Base-by-base conservation (phyloP, 129 eudicot species). In the Centrapalus pauciflorus region DNA sequence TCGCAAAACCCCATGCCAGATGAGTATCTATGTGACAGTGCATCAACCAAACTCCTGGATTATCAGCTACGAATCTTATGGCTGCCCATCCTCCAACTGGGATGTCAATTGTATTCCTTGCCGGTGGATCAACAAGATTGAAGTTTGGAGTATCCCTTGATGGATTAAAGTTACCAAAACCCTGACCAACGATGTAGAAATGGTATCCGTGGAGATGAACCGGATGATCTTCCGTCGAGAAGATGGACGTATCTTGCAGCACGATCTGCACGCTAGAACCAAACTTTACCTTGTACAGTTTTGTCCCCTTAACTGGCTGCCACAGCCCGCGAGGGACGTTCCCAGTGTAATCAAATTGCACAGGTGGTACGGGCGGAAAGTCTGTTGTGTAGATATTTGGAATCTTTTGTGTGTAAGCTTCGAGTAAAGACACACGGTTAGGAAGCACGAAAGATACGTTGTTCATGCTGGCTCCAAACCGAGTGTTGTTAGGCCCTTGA, bases 381-480 rank as follows among this genome's bases (percentile, higher is more conserved):
- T 86, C 91, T 0, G 83, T 19, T 2, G 91, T 86, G 71, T 51
- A 90, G 48, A 90, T 57, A 17, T 92, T 92, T 4, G 83, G 95
- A 4, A 82, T 72, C 21, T 66, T 77, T 33, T 80, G 82, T 28
- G 89, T 80, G 55, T 86, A 81, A 26, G 97, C 97, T 67, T 90
- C 84, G 3, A 90, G 70, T 41, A 90, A 52, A 21, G 95, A 84
- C n/a, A 76, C 67, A 24, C 64, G 84, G 37, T 28, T 77, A 5
- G 97, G 97, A 16, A 84, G 73, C 1, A 84, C 89, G 46, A 87
- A 87, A 1, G 95, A 86, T 21, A 84, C 79, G 26, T 90, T 90
- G 74, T 86, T 90, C 90, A 90, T 86, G 54, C 95, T 90, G 11
- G 97, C 95, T 0, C 95, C 85, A 32, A 90, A 84, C 1, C 97